Evolutionary conservation across 2,329 filamentous ascomycete genomes (phyloP).

Genomic region (Penicillium decumbens): DNA sequence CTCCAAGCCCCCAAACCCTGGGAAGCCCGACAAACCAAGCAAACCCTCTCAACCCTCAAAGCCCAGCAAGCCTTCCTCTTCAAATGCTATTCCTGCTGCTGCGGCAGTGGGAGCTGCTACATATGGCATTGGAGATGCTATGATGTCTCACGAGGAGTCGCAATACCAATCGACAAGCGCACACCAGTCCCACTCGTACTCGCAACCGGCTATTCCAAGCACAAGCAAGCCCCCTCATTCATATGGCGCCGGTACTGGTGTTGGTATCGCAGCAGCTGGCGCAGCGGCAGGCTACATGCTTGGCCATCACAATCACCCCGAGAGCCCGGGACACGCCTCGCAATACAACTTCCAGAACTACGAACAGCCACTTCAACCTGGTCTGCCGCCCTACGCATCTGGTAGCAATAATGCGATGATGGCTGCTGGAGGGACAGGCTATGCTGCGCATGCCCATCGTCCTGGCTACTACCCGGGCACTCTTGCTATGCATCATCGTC

Average conservation of each 20-base stretch:
- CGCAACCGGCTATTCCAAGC: constrained; percentile 12
- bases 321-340: constrained; percentile 25
- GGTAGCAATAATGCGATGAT: constrained; percentile 42
- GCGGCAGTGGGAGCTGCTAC: constrained; percentile 34
- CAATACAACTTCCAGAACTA: constrained; percentile 34
- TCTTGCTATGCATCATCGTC: constrained; percentile 50
- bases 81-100: constrained; percentile 32
- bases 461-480: constrained; percentile 34
- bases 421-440: constrained; percentile 32
- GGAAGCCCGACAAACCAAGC: constrained; percentile 28
- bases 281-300: constrained; percentile 43
- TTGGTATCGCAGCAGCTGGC: constrained; percentile 39
- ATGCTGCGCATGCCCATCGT: constrained; percentile 36
- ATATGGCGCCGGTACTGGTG: constrained; percentile 30
- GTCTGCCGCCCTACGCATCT: constrained; percentile 9
- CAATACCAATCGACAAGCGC: constrained; percentile 13
- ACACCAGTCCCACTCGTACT: constrained; percentile 19
- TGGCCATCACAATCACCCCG: constrained; percentile 33
- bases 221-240: constrained; percentile 28
- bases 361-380: constrained; percentile 19
- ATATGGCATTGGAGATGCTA: constrained; percentile 40
- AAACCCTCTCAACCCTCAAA: constrained; percentile 26
- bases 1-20: constrained; percentile 25
- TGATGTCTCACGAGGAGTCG: constrained; percentile 21
- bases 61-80: constrained; percentile 30